Percentiles rank a stretch among this genome's conserved stretches.
Evolutionary conservation across 345 rosid species (phyloP).

Genomic region (Citrus hindsii): DNA sequence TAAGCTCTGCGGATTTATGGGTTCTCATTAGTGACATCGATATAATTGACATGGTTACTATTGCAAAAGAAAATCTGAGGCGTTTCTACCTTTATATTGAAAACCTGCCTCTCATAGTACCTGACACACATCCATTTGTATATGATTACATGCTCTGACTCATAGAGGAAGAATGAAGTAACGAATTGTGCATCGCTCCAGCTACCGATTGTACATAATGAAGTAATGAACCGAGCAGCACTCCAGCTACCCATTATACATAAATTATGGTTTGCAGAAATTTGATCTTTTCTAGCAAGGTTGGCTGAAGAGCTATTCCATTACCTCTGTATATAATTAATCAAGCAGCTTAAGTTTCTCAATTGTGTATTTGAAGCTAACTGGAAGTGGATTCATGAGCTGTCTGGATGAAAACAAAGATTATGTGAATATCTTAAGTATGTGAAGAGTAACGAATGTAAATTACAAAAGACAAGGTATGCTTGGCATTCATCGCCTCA

Average conservation of each 20-base stretch:
- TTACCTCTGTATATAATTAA: slow-evolving; percentile 23
- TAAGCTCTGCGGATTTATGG: slow-evolving; percentile 56
- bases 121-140: slow-evolving; percentile 40
- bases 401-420: neutral
- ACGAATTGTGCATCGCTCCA: neutral
- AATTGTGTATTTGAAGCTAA: neutral
- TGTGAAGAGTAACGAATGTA: slow-evolving; percentile 7
- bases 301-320: slow-evolving; percentile 11
- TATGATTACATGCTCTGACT: slow-evolving; percentile 63
- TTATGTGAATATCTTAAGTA: slow-evolving; percentile 5
- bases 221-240: neutral
- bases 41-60: slow-evolving; percentile 32
- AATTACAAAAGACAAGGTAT: slow-evolving; percentile 1
- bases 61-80: slow-evolving; percentile 54
- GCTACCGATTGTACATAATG: neutral
- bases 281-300: slow-evolving; percentile 11
- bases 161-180: slow-evolving; percentile 5
- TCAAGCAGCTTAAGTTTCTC: slow-evolving; percentile 7
- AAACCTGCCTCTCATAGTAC: slow-evolving; percentile 38
- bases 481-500: slow-evolving; percentile 38
- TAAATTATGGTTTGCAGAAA: slow-evolving; percentile 11
- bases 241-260: slow-evolving; percentile 22
- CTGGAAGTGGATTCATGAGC: neutral
- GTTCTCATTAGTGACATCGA: slow-evolving; percentile 42
- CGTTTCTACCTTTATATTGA: slow-evolving; percentile 52